Conservation (phyloP, 441 rosid genomes). For the Metrosideros polymorpha region DNA sequence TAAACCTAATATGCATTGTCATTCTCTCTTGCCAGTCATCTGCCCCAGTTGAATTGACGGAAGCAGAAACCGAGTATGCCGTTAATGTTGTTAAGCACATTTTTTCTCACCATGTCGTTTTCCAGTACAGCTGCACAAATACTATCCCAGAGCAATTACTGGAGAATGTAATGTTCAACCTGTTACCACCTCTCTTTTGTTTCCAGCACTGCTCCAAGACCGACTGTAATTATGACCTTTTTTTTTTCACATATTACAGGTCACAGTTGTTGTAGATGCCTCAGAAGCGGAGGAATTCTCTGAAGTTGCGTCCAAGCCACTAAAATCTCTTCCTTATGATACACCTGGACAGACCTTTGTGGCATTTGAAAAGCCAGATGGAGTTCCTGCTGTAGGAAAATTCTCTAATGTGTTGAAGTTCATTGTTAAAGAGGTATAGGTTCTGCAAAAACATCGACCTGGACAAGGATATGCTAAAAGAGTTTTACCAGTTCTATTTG, state of each 20-base stretch:
- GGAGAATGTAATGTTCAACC: slow-evolving; percentile 62
- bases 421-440: slow-evolving; percentile 75
- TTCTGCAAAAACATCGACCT: neutral
- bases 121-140: slow-evolving; percentile 96
- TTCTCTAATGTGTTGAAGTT: slow-evolving; percentile 85
- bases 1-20: neutral
- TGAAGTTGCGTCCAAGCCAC: slow-evolving; percentile 54
- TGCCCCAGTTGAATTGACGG: slow-evolving; percentile 88
- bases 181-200: neutral
- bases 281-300: slow-evolving; percentile 85
- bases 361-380: slow-evolving; percentile 86
- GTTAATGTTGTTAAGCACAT: slow-evolving; percentile 95
- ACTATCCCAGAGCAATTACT: slow-evolving; percentile 89
- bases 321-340: slow-evolving; percentile 83
- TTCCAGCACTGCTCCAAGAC: neutral
- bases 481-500: neutral
- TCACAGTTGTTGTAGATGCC: slow-evolving; percentile 74
- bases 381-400: slow-evolving; percentile 74
- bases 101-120: slow-evolving; percentile 72
- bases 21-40: slow-evolving; percentile 49
- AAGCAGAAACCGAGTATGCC: slow-evolving; percentile 97
- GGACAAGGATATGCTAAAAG: neutral
- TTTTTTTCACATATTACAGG: slow-evolving; percentile 34
- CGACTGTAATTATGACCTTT: neutral
- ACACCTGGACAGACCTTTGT: slow-evolving; percentile 84